Conservation (phyloP, 1,284 basidiomycete genomes). For the Clitocybe nebularis region DNA sequence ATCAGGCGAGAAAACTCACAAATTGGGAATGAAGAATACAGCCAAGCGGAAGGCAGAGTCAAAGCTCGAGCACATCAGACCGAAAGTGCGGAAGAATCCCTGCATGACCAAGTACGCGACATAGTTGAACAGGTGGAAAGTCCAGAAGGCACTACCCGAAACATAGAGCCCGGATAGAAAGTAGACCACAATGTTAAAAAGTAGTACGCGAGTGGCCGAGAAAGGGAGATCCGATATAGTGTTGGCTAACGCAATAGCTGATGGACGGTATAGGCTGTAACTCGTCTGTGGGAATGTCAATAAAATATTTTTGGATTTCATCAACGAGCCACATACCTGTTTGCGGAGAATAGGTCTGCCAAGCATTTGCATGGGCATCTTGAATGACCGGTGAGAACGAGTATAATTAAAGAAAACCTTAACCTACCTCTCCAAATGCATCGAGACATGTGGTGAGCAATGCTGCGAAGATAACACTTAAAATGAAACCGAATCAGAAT, state of each 20-base stretch:
- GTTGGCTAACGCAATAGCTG: slow-evolving; percentile 70
- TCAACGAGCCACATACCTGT: slow-evolving; percentile 36
- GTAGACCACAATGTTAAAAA: slow-evolving; percentile 73
- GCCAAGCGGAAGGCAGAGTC: slow-evolving; percentile 55
- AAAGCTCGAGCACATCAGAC: slow-evolving; percentile 60
- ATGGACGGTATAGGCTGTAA: slow-evolving; percentile 80
- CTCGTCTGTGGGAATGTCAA: slow-evolving; percentile 56
- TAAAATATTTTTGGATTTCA: too few relatives aligned
- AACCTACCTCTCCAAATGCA: slow-evolving; percentile 68
- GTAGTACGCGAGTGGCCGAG: slow-evolving; percentile 56
- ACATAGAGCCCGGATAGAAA: slow-evolving; percentile 67
- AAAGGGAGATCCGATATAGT: slow-evolving; percentile 77
- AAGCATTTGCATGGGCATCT: slow-evolving; percentile 67
- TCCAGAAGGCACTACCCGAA: slow-evolving; percentile 66
- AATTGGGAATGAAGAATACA: slow-evolving; percentile 63
- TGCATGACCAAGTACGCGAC: slow-evolving; percentile 63
- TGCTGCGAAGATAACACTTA: slow-evolving; percentile 72
- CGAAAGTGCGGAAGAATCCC: slow-evolving; percentile 73
- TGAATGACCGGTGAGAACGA: background rate
- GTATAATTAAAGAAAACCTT: slow-evolving; percentile 17
- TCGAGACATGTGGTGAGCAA: slow-evolving; percentile 73
- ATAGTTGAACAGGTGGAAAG: slow-evolving; percentile 66
- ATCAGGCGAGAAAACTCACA: slow-evolving; percentile 28
- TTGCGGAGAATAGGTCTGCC: slow-evolving; percentile 73
- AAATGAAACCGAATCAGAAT: slow-evolving; percentile 1